Conservation (phyloP, 2,329 filamentous ascomycete species). For the Cadophora sp. region DNA sequence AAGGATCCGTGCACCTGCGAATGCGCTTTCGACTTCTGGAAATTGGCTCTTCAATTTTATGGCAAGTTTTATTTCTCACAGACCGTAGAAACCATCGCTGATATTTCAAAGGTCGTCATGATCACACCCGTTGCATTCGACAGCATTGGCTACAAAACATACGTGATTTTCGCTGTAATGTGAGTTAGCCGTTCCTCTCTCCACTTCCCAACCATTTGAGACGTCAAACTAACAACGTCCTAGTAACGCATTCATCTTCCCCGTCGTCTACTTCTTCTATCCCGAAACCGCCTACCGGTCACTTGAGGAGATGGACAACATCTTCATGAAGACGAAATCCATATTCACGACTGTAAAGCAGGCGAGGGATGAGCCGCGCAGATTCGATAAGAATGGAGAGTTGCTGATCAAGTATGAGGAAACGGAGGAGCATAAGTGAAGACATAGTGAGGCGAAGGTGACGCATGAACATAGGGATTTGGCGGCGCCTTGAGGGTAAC, state of each 20-base stretch:
- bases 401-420: conserved; percentile 50
- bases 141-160: conserved; percentile 65
- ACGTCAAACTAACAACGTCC: conserved; percentile 60
- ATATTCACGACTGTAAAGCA: conserved; percentile 47
- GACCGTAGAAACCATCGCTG: background rate
- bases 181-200: conserved; percentile 37
- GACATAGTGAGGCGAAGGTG: conserved; percentile 1
- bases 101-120: conserved; percentile 39
- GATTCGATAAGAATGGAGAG: conserved; percentile 66
- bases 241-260: conserved; percentile 50
- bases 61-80: conserved; percentile 14
- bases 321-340: conserved; percentile 63
- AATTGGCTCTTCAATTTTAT: conserved; percentile 65
- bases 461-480: background rate
- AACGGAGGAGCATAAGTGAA: conserved; percentile 32
- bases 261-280: conserved; percentile 64
- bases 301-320: conserved; percentile 71
- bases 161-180: conserved; percentile 65
- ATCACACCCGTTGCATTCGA: conserved; percentile 49
- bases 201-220: conserved; percentile 36
- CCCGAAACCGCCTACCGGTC: conserved; percentile 69
- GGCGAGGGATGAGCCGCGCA: conserved; percentile 56
- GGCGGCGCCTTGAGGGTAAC: background rate
- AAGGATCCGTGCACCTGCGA: conserved; percentile 60
- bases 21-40: conserved; percentile 55